These are phyloP conservation scores for Murraya koenigii DNA, from an alignment of 345 rosid species.

Conservation along the genomic window DNA sequence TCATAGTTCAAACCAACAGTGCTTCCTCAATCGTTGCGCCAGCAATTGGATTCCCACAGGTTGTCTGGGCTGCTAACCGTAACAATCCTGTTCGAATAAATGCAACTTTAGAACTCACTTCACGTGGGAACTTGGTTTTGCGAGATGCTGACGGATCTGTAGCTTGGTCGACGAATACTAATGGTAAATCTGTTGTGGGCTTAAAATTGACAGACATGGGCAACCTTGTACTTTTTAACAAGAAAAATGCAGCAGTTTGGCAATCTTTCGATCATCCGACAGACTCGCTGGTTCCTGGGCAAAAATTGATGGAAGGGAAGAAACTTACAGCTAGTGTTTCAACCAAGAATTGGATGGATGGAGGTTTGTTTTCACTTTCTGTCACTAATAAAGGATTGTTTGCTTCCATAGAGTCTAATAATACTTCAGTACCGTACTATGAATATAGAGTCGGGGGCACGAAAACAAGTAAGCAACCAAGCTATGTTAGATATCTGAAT, in stretches of 20 bases:
- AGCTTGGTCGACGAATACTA: constrained; percentile 20
- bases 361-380: constrained; percentile 22
- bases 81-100: constrained; percentile 19
- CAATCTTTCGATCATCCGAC: constrained; percentile 25
- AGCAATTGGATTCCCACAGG: constrained; percentile 15
- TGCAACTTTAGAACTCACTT: constrained; percentile 16
- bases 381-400: constrained; percentile 8
- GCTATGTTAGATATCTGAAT: constrained; percentile 4
- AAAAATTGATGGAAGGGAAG: constrained; percentile 5
- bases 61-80: constrained; percentile 18
- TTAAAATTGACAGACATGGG: constrained; percentile 17
- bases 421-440: constrained; percentile 10
- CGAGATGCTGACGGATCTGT: constrained; percentile 14
- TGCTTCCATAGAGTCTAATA: constrained; percentile 21
- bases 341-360: background rate
- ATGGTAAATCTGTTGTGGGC: constrained; percentile 16
- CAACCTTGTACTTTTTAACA: constrained; percentile 25
- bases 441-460: background rate
- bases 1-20: constrained; percentile 15
- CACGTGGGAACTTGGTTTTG: constrained; percentile 19
- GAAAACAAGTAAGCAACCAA: constrained; percentile 3
- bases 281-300: constrained; percentile 17
- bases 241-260: constrained; percentile 16
- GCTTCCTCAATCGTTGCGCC: background rate
- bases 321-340: constrained; percentile 5